These are phyloP conservation scores for Citrus maxima DNA, from an alignment of 345 rosid genomes.

Conservation along the genomic window DNA sequence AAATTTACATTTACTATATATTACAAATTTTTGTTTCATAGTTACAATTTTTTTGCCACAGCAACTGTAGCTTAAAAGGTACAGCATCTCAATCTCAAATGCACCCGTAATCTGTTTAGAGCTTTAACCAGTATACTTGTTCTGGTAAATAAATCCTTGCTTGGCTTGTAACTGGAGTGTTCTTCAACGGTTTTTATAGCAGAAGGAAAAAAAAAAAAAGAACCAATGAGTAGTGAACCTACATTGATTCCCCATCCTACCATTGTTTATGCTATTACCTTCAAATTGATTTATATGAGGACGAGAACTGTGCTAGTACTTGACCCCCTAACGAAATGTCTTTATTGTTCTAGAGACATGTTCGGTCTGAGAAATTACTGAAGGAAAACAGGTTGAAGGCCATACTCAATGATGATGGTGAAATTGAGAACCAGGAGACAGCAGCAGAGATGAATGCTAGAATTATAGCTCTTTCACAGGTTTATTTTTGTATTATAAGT, in stretches of 20 bases:
- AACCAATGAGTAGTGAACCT: background rate
- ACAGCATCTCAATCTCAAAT: too few species aligned
- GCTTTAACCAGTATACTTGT: background rate
- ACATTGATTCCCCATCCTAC: background rate
- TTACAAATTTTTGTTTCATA: too few species aligned
- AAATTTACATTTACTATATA: too few species aligned
- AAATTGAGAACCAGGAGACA: conserved; percentile 65
- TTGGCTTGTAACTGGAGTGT: background rate
- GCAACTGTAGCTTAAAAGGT: too few species aligned
- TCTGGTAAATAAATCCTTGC: background rate
- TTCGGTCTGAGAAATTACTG: conserved; percentile 61
- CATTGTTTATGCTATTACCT: background rate
- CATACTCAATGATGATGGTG: conserved; percentile 59
- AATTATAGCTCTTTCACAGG: conserved; percentile 44
- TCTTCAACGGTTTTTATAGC: background rate
- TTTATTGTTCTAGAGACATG: conserved; percentile 46
- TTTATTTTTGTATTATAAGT: conserved; percentile 6
- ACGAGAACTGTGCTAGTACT: background rate
- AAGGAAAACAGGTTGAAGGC: conserved; percentile 63
- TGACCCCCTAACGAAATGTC: background rate
- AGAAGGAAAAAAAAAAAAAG: background rate
- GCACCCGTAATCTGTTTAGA: background rate
- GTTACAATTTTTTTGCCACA: too few species aligned
- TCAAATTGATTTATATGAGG: background rate
- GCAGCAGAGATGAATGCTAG: conserved; percentile 54